Evolutionary conservation across 2,329 filamentous ascomycete species (phyloP).

Genomic region (Neurospora sp.): DNA sequence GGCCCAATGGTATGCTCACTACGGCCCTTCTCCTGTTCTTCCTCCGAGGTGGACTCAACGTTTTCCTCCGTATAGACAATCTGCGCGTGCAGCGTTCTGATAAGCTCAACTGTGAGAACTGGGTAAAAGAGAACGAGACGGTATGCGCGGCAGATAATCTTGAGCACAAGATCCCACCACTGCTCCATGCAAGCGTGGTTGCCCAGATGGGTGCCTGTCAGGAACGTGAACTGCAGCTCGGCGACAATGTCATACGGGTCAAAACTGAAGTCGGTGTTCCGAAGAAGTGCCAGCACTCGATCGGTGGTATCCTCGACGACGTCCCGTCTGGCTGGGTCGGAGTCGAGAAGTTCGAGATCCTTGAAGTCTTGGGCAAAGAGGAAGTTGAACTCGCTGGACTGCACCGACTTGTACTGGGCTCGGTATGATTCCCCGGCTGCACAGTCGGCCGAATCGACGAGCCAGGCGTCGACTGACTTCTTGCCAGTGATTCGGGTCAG

Average conservation of each 20-base stretch:
- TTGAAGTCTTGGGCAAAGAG: slow-evolving; percentile 36
- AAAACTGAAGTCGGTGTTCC: slow-evolving; percentile 9
- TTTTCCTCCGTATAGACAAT: slow-evolving; percentile 41
- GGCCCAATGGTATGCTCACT: slow-evolving; percentile 2
- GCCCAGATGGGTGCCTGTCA: slow-evolving; percentile 46
- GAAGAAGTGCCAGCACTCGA: slow-evolving; percentile 34
- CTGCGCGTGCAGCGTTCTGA: slow-evolving; percentile 44
- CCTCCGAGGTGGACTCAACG: slow-evolving; percentile 27
- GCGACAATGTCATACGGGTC: slow-evolving; percentile 39
- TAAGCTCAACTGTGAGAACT: slow-evolving; percentile 33
- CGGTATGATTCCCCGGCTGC: slow-evolving; percentile 36
- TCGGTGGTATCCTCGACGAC: slow-evolving; percentile 36
- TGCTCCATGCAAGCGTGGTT: slow-evolving; percentile 52
- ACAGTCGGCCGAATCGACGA: slow-evolving; percentile 43
- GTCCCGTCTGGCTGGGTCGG: slow-evolving; percentile 11
- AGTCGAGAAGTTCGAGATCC: slow-evolving; percentile 25
- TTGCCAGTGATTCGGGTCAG: slow-evolving; percentile 38
- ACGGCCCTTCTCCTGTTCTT: neutral
- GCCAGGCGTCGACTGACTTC: slow-evolving; percentile 32
- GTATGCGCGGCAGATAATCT: slow-evolving; percentile 41
- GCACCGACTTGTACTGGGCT: slow-evolving; percentile 23
- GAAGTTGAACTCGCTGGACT: slow-evolving; percentile 35
- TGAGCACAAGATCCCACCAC: slow-evolving; percentile 47
- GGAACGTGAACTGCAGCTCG: slow-evolving; percentile 50
- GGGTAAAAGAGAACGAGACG: slow-evolving; percentile 33